Base-by-base conservation (phyloP, 2,329 filamentous ascomycete genomes). In the Biscogniauxia sp. region DNA sequence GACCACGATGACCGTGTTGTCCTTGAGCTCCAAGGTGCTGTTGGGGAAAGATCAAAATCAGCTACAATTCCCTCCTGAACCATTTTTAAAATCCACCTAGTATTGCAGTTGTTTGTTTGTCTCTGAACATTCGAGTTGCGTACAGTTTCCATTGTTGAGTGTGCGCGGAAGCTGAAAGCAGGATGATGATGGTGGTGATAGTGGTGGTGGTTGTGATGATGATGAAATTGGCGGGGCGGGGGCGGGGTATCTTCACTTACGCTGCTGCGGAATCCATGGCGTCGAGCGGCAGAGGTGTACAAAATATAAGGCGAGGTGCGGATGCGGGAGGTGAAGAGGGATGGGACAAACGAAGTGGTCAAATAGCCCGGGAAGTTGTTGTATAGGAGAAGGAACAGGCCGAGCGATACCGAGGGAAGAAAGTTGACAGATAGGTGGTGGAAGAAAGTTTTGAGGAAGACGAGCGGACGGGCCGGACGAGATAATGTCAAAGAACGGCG, bases 1-100 rank as follows among this genome's bases (percentile, higher is more conserved):
- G 72, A 99, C 95, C 73, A 99, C 86, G 73, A 99, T 96, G 75
- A 93, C 87, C 68, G 95, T 99, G 85, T 99, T 96, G 75, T 98
- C 92, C 85, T 97, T 99, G 75, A 99, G 89, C 87, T 99, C 95
- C 79, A 96, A 84, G 73, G 87, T 88, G 75, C 92, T 96, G 77
- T 69, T 61, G 61, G 61, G 63, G 56, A 59, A 68, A 62, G 23
- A 23, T 23, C 23, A 55, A 61, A 51, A 70, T 82, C 73, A 82
- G 74, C 66, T 62, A 56, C 72, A 69, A 68, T 55, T 15, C 17
- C 32, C 63, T 56, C 55, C 37, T 56, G 66, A 56, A 63, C 63
- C 55, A 54, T 56, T 58, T 54, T 58, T 32, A 58, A 58, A 64
- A 2, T 20, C 17, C 51, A 13, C 20, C 19, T 37, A 20, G 17